phyloP scores from a whole-genome alignment of 2,329 filamentous ascomycete species.

The Penicillium capsulatum region DNA sequence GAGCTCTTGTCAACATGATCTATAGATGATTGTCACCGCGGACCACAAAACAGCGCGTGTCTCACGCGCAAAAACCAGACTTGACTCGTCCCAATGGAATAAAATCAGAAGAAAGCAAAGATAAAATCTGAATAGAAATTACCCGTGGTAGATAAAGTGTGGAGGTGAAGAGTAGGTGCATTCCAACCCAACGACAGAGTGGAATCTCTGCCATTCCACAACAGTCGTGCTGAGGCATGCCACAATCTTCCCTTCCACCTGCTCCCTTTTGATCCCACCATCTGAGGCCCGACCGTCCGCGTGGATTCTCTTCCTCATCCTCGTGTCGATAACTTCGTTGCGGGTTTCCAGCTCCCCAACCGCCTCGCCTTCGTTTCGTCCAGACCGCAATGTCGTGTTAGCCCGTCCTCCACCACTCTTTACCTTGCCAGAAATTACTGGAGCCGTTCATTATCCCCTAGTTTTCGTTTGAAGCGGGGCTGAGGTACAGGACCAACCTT shows the following conservation, averaged over 20 bases:
- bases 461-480: conserved; percentile 1
- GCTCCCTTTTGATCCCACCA: background rate
- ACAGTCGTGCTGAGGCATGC: conserved; percentile 18
- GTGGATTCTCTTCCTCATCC: conserved; percentile 1
- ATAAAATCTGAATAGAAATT: background rate
- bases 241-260: conserved; percentile 1
- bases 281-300: too few relatives aligned
- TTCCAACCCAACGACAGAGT: conserved; percentile 1
- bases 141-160: background rate
- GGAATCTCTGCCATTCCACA: conserved; percentile 15
- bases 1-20: too few relatives aligned
- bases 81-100: too few relatives aligned
- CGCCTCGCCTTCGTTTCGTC: conserved; percentile 5
- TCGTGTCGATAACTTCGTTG: conserved; percentile 4
- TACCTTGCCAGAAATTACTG: conserved; percentile 8
- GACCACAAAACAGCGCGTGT: too few relatives aligned
- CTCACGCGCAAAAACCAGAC: too few relatives aligned
- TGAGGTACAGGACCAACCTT: background rate
- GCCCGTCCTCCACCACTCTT: conserved; percentile 12
- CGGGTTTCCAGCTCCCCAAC: conserved; percentile 12
- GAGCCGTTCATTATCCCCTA: conserved; percentile 17
- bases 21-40: too few relatives aligned
- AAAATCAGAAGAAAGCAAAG: background rate
- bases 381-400: conserved; percentile 10
- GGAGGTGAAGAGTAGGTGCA: background rate